Evolutionary conservation across 345 rosid species (phyloP), one percentile per base, ranked within the genome.

Genomic region (Camelina laxa): DNA sequence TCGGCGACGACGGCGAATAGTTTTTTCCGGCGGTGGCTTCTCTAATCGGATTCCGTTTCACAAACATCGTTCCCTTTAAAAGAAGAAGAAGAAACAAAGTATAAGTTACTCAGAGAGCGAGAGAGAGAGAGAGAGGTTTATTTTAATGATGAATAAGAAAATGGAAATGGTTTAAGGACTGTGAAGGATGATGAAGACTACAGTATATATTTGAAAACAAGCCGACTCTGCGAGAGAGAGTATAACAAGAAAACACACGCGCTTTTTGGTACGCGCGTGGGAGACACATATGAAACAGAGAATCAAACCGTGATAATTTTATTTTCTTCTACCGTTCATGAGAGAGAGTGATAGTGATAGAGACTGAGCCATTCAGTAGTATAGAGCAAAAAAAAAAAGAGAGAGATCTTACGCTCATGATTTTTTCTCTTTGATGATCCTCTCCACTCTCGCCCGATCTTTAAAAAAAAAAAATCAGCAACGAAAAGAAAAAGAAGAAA

Each of bases 201-300:
- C n/a, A n/a, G n/a, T n/a, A 73, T 65, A 39, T 65, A 59, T 75
- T 66, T 58, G 73, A 63, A 66, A 57, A 57, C 20, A 65, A 50
- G 19, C 48, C 5, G 67, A 67, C 73, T 59, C 47, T 67, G 21
- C 3, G 70, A 20, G 17, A 20, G 17, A 27, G 30, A 27, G 30
- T 22, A 19, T 68, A 68, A 44, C 70, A 75, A 68, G 6, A 75
- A 53, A 41, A 20, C 24, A 53, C 68, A 67, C 73, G 73, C 79
- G 79, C 68, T 67, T 1, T 75, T n/a, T 38, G 42, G 36, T 50
- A 16, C 70, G 70, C 80, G 70, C 70, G 80, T 76, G 60, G 65
- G 80, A 44, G 65, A 76, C 75, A 76, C 51, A 12, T 3, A 45
- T 27, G 16, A 4, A 62, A 69, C 75, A 33, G 2, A 69, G 65